These are phyloP conservation scores for Apiospora kogelbergensis DNA, from an alignment of 2,329 filamentous ascomycete genomes.

Conservation along the genomic window DNA sequence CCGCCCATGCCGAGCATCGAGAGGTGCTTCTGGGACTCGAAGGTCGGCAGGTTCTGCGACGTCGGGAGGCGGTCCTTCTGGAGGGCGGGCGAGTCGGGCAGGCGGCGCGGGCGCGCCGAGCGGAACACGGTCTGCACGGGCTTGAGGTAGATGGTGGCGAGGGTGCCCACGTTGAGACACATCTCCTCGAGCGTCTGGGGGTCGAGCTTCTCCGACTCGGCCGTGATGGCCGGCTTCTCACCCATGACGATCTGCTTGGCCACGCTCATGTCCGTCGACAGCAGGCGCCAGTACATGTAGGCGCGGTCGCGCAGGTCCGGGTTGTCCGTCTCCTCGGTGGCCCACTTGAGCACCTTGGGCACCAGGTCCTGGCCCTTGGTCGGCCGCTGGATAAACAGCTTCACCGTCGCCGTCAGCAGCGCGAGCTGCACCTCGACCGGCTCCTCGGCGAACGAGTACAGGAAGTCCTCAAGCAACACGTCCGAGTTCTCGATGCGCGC, in stretches of 20 bases:
- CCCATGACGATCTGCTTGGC: constrained; percentile 94
- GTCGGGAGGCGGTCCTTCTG: constrained; percentile 70
- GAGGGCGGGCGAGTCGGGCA: constrained; percentile 82
- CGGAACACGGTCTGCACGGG: constrained; percentile 97
- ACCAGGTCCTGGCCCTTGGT: constrained; percentile 93
- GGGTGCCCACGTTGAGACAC: constrained; percentile 92
- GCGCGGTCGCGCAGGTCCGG: constrained; percentile 92
- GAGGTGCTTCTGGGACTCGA: constrained; percentile 60
- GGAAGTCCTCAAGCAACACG: constrained; percentile 87
- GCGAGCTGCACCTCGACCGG: constrained; percentile 94
- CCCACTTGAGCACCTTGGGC: constrained; percentile 95
- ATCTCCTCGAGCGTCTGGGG: constrained; percentile 91
- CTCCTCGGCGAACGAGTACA: constrained; percentile 92
- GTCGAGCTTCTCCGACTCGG: constrained; percentile 92
- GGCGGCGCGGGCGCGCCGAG: constrained; percentile 74
- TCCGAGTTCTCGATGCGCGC: constrained; percentile 97
- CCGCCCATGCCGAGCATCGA: constrained; percentile 57
- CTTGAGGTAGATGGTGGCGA: constrained; percentile 97
- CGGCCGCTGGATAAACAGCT: constrained; percentile 94
- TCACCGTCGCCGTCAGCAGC: constrained; percentile 92
- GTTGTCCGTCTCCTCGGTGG: constrained; percentile 98
- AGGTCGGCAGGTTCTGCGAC: constrained; percentile 46
- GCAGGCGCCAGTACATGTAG: constrained; percentile 98
- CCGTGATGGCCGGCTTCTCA: constrained; percentile 93
- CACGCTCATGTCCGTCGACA: constrained; percentile 86